Evolutionary conservation across 23 red algal genomes (phyloP).

Genomic region (Gracilaria gracilis): DNA sequence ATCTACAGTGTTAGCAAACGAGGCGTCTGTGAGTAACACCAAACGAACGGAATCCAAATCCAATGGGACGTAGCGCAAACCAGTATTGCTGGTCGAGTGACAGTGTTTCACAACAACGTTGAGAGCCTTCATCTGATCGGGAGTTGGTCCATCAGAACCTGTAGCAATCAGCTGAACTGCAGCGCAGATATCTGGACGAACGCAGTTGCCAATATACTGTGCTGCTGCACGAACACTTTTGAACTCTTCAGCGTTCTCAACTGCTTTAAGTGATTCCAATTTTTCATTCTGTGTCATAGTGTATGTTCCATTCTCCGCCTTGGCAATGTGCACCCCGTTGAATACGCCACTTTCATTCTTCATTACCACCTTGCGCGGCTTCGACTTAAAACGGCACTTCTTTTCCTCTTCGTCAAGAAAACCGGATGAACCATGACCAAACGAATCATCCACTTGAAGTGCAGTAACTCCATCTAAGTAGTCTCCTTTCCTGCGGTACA

Average conservation of each 20-base stretch:
- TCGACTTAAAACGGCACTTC: neutral
- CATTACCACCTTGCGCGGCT: neutral
- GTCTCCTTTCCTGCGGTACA: neutral
- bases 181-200: conserved; percentile 5
- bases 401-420: neutral
- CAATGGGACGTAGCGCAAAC: neutral
- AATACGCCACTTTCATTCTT: neutral
- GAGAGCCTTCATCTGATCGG: neutral
- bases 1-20: conserved; percentile 12
- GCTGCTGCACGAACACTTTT: conserved; percentile 14
- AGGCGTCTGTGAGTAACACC: neutral
- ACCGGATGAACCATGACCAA: neutral
- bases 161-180: conserved; percentile 10
- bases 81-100: neutral
- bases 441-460: conserved; percentile 30
- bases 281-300: neutral
- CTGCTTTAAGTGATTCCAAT: neutral
- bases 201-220: conserved; percentile 20
- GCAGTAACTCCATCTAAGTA: neutral
- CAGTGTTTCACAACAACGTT: conserved; percentile 25
- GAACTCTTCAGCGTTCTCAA: conserved; percentile 6
- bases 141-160: neutral
- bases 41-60: neutral
- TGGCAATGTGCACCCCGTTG: neutral
- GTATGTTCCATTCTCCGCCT: neutral